Conservation (phyloP, 257 asterid genomes). For the Solanum chiquidenum region DNA sequence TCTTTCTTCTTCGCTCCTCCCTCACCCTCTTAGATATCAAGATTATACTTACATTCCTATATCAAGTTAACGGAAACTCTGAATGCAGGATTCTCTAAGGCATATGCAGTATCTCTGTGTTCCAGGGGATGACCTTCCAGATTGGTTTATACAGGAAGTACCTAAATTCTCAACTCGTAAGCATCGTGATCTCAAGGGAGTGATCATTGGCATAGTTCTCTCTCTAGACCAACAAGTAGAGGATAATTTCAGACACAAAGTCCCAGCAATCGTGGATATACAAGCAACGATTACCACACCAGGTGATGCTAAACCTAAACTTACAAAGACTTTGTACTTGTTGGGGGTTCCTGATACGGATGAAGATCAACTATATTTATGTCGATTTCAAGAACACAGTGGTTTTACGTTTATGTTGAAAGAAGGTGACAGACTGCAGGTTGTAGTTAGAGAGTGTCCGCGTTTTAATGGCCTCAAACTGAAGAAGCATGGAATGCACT, state of each 20-base stretch:
- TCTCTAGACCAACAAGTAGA: slow-evolving; percentile 10
- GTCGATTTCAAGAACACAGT: slow-evolving; percentile 6
- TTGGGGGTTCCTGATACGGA: slow-evolving; percentile 11
- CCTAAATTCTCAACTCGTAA: slow-evolving; percentile 4
- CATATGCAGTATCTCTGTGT: slow-evolving; percentile 3
- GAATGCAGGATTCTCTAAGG: slow-evolving; percentile 17
- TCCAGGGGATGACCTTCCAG: slow-evolving; percentile 22
- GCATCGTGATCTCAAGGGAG: slow-evolving; percentile 5
- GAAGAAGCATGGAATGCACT: slow-evolving; percentile 14
- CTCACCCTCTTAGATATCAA: not conserved
- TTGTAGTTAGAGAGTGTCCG: not conserved
- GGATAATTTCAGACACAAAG: slow-evolving; percentile 1
- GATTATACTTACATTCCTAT: not conserved
- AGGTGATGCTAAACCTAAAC: not conserved
- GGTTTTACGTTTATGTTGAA: slow-evolving; percentile 4
- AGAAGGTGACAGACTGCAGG: slow-evolving; percentile 14
- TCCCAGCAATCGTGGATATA: slow-evolving; percentile 13
- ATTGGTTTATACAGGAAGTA: slow-evolving; percentile 15
- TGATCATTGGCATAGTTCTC: slow-evolving; percentile 15
- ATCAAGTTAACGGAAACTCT: not conserved
- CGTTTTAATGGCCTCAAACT: slow-evolving; percentile 9
- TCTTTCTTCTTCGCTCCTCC: not conserved
- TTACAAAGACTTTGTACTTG: not conserved
- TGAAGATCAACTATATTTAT: slow-evolving; percentile 25
- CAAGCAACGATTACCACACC: slow-evolving; percentile 14